These are phyloP conservation scores for Trichoderma guizhouense DNA, from an alignment of 2,329 filamentous ascomycete genomes.

Conservation along the genomic window DNA sequence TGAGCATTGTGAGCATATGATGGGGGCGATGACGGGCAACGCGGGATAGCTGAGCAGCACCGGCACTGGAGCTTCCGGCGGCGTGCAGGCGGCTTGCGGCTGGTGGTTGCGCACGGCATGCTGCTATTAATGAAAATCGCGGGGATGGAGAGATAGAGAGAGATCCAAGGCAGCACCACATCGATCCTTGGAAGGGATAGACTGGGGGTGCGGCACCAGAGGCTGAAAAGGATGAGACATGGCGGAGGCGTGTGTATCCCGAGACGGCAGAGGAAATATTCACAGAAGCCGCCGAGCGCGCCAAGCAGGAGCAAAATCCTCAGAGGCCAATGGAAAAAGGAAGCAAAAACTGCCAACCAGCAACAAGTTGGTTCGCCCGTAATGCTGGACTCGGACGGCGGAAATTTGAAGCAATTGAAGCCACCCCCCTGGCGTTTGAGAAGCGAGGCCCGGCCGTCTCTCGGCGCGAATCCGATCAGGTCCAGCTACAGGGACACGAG, in stretches of 20 bases:
- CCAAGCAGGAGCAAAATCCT: neutral
- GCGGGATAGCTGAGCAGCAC: neutral
- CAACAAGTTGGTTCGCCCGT: neutral
- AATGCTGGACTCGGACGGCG: neutral
- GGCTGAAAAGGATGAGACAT: conserved; percentile 8
- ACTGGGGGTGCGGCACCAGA: conserved; percentile 1
- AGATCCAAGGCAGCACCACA: conserved; percentile 13
- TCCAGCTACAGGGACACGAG: conserved; percentile 1
- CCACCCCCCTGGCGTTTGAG: conserved; percentile 1
- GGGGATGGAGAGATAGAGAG: neutral
- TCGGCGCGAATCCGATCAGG: conserved; percentile 16
- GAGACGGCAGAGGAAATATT: neutral
- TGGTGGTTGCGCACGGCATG: conserved; percentile 10
- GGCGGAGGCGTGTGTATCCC: neutral
- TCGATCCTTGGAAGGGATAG: conserved; percentile 1
- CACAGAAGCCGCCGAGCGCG: neutral
- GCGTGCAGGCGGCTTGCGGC: conserved; percentile 12
- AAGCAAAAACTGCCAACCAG: neutral
- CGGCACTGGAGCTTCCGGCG: conserved; percentile 14
- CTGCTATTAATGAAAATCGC: conserved; percentile 15
- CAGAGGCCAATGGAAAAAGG: neutral
- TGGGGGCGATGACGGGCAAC: neutral
- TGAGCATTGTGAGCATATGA: neutral
- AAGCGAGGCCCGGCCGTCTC: conserved; percentile 6
- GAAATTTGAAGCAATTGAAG: neutral